Conservation (phyloP, 495 filamentous ascomycete genomes). For the Aspergillus panamensis region DNA sequence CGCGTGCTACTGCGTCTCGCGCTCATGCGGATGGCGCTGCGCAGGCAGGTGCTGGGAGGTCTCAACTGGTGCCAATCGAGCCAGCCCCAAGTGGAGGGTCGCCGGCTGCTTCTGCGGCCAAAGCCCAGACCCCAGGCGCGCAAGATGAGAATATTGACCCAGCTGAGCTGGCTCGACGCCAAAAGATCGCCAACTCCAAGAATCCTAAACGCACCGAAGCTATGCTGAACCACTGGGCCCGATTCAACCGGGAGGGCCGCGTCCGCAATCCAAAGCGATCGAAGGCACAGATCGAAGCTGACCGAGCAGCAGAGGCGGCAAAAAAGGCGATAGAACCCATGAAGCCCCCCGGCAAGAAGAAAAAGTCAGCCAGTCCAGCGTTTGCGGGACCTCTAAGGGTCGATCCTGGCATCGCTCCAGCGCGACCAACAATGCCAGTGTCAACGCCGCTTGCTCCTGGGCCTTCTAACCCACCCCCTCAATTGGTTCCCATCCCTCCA, state of each 20-base stretch:
- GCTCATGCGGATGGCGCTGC: constrained; percentile 7
- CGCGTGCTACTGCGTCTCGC: background rate
- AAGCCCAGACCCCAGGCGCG: constrained; percentile 1
- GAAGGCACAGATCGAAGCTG: constrained; percentile 46
- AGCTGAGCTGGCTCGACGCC: constrained; percentile 32
- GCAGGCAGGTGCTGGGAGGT: constrained; percentile 15
- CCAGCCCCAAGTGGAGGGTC: constrained; percentile 20
- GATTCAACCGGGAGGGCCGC: constrained; percentile 43
- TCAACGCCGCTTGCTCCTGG: constrained; percentile 23
- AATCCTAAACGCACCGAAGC: constrained; percentile 48
- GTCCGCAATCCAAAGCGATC: constrained; percentile 47
- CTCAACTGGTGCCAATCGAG: constrained; percentile 25
- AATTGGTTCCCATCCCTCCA: constrained; percentile 21
- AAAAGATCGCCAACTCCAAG: constrained; percentile 46
- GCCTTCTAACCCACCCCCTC: constrained; percentile 19
- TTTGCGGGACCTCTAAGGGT: constrained; percentile 8
- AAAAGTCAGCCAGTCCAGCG: constrained; percentile 15
- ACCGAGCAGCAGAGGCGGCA: constrained; percentile 30
- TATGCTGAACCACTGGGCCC: constrained; percentile 49
- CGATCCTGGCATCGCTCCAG: constrained; percentile 23
- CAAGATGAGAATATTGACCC: constrained; percentile 28
- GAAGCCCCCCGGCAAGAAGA: constrained; percentile 26
- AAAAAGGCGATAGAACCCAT: constrained; percentile 26
- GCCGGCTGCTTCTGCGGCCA: constrained; percentile 7
- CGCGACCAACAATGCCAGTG: constrained; percentile 13